Conservation (phyloP, 805 yeast genomes). For the Phaffomyces opuntiae region DNA sequence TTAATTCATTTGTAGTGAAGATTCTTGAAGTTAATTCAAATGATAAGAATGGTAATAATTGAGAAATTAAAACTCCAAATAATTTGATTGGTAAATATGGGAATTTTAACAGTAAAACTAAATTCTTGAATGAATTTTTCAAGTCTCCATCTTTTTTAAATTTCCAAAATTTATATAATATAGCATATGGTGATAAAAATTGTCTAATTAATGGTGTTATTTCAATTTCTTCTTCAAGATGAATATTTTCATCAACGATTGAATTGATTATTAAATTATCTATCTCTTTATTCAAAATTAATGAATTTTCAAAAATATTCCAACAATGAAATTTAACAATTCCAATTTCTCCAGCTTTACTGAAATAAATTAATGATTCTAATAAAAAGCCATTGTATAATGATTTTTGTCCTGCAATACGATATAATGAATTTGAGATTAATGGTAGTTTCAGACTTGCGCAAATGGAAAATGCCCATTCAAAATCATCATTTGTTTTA, state of each 20-base stretch:
- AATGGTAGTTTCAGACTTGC: constrained; percentile 56
- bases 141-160: constrained; percentile 23
- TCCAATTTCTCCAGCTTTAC: constrained; percentile 52
- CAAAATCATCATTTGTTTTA: constrained; percentile 66
- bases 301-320: constrained; percentile 57
- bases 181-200: constrained; percentile 65
- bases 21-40: constrained; percentile 17
- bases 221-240: constrained; percentile 22
- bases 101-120: constrained; percentile 39
- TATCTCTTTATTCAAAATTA: constrained; percentile 44
- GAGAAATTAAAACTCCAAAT: constrained; percentile 42
- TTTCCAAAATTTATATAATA: constrained; percentile 44
- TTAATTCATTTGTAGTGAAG: constrained; percentile 14
- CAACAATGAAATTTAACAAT: constrained; percentile 44
- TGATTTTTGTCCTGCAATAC: constrained; percentile 24
- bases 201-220: constrained; percentile 57
- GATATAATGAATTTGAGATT: constrained; percentile 49
- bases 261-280: constrained; percentile 52
- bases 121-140: constrained; percentile 23
- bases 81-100: constrained; percentile 47
- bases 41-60: constrained; percentile 37
- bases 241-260: constrained; percentile 32
- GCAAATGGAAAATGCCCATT: constrained; percentile 71
- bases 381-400: constrained; percentile 26
- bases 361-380: constrained; percentile 60